Evolutionary conservation across 257 asterid species (phyloP).

Genomic region (Petrea volubilis): DNA sequence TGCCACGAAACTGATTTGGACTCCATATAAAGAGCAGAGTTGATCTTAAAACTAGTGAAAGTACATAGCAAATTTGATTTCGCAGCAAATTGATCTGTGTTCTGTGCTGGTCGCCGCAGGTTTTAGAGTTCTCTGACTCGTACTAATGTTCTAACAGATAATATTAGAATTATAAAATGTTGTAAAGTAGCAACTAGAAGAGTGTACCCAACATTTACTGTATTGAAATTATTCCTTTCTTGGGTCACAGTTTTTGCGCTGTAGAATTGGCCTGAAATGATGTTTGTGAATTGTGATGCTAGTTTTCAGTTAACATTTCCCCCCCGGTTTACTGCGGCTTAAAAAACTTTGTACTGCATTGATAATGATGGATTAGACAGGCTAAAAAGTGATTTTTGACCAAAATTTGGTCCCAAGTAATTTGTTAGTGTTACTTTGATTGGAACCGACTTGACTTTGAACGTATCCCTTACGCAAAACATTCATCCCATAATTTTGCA

Average conservation of each 20-base stretch:
- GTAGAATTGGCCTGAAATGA: too few relatives aligned
- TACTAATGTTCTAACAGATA: too few relatives aligned
- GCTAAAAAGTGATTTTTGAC: slow-evolving; percentile 19
- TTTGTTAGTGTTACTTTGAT: neutral
- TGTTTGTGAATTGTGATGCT: too few relatives aligned
- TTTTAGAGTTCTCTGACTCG: too few relatives aligned
- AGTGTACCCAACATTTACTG: too few relatives aligned
- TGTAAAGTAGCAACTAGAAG: too few relatives aligned
- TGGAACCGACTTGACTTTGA: slow-evolving; percentile 15
- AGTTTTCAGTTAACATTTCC: too few relatives aligned
- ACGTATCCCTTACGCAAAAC: neutral
- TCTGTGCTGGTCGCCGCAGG: too few relatives aligned
- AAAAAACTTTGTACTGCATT: neutral
- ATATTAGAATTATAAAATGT: too few relatives aligned
- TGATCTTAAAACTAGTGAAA: slow-evolving; percentile 19
- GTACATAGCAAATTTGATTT: too few relatives aligned
- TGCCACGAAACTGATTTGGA: slow-evolving; percentile 88
- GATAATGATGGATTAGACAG: slow-evolving; percentile 12
- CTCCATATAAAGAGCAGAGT: slow-evolving; percentile 92
- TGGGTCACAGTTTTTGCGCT: too few relatives aligned
- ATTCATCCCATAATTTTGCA: neutral
- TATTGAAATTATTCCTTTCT: neutral
- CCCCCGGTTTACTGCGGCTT: neutral
- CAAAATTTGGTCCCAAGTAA: slow-evolving; percentile 12
- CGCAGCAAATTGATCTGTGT: too few relatives aligned